phyloP scores from a whole-genome alignment of 495 filamentous ascomycete species.

The Neurospora pannonica region DNA sequence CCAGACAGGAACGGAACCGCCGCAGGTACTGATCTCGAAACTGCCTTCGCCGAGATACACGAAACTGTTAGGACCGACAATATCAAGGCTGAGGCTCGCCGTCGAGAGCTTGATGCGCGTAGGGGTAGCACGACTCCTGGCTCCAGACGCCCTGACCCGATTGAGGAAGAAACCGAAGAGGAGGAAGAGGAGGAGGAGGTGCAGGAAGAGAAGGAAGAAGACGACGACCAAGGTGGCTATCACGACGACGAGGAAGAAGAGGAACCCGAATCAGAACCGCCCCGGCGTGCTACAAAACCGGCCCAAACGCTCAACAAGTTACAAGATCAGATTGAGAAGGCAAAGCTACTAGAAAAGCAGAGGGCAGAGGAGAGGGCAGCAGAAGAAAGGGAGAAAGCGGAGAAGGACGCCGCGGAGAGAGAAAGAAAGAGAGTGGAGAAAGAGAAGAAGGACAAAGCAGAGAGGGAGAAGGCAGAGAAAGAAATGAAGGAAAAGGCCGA shows the following conservation, averaged over 20 bases:
- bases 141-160: neutral
- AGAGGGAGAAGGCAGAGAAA: neutral
- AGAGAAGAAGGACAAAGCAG: neutral
- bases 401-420: neutral
- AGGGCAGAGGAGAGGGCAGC: neutral
- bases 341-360: neutral
- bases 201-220: neutral
- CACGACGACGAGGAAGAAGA: neutral
- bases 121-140: neutral
- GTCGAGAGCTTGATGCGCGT: neutral
- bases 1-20: slow-evolving; percentile 9
- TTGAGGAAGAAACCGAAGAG: neutral
- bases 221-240: neutral
- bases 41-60: slow-evolving; percentile 11
- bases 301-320: neutral
- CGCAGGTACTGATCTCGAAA: slow-evolving; percentile 6
- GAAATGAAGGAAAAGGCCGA: neutral
- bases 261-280: neutral
- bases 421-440: neutral
- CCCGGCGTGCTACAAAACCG: neutral
- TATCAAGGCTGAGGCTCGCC: slow-evolving; percentile 5
- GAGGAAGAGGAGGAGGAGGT: neutral
- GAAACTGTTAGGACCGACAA: slow-evolving; percentile 11
- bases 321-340: neutral
- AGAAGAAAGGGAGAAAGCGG: neutral